Conservation (phyloP, 2,329 filamentous ascomycete species). For the Curvularia verruculosa region DNA sequence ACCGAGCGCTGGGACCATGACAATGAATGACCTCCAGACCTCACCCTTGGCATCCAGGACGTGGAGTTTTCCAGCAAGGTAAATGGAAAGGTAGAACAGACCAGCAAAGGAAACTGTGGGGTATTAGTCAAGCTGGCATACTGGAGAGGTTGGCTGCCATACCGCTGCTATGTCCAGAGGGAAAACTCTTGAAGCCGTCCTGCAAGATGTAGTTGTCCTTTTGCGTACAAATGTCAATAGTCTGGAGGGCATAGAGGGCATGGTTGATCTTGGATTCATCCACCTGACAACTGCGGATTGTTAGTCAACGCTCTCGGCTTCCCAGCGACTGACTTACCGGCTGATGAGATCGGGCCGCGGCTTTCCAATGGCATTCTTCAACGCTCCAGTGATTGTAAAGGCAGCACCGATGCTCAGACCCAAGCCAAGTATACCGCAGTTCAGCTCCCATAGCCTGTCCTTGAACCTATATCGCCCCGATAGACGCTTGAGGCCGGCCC, state of each 20-base stretch:
- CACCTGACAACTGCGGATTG: constrained; percentile 29
- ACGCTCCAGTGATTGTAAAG: constrained; percentile 62
- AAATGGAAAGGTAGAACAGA: constrained; percentile 65
- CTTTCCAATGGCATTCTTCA: constrained; percentile 66
- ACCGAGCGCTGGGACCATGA: constrained; percentile 60
- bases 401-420: constrained; percentile 60
- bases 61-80: constrained; percentile 65
- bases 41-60: constrained; percentile 65
- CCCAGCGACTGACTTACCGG: constrained; percentile 48
- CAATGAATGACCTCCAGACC: constrained; percentile 64
- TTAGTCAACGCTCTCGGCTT: background rate
- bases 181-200: constrained; percentile 65
- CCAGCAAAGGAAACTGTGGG: constrained; percentile 62
- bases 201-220: constrained; percentile 58
- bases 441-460: constrained; percentile 66
- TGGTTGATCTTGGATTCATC: constrained; percentile 13
- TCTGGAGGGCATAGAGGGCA: constrained; percentile 21
- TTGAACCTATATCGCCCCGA: constrained; percentile 59
- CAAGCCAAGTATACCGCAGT: constrained; percentile 65
- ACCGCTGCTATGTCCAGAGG: constrained; percentile 64
- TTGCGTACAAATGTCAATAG: constrained; percentile 57
- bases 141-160: constrained; percentile 20
- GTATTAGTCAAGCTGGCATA: constrained; percentile 21
- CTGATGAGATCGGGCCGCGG: constrained; percentile 65
- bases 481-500: constrained; percentile 42